phyloP scores from a whole-genome alignment of 306 rosid species.

The Cicer pinnatifidum region DNA sequence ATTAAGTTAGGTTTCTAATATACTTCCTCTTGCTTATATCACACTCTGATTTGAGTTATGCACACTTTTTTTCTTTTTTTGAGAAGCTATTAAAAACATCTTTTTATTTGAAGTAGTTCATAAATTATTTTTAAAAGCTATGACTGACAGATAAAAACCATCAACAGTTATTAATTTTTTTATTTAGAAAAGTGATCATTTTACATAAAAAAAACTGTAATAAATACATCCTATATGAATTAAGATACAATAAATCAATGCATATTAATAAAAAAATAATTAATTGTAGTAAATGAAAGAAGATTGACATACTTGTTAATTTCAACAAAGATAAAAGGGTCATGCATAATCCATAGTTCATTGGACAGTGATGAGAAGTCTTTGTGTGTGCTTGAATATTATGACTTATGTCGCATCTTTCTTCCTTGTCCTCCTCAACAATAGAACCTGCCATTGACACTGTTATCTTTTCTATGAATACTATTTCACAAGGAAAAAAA shows the following conservation, averaged over 20 bases:
- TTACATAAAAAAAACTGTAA: no score
- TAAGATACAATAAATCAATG: no score
- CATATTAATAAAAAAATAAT: no score
- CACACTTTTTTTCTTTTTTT: no score
- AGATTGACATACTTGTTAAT: constrained; percentile 43
- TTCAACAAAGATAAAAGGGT: constrained; percentile 33
- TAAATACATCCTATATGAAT: no score
- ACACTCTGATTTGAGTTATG: no score
- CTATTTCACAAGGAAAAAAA: background rate
- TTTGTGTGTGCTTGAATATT: background rate
- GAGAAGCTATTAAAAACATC: no score
- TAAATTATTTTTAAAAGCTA: no score
- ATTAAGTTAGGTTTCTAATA: constrained; percentile 9
- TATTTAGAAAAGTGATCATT: no score
- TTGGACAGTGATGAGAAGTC: constrained; percentile 25
- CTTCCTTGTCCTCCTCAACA: constrained; percentile 47
- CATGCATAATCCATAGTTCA: constrained; percentile 50
- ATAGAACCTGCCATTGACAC: constrained; percentile 48
- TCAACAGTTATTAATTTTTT: no score
- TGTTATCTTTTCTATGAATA: background rate
- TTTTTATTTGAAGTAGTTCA: no score
- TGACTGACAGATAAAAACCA: no score
- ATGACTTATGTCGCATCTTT: background rate
- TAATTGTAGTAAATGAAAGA: background rate
- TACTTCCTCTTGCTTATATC: background rate